phyloP scores from a whole-genome alignment of 306 rosid species.

The Macrotyloma uniflorum region DNA sequence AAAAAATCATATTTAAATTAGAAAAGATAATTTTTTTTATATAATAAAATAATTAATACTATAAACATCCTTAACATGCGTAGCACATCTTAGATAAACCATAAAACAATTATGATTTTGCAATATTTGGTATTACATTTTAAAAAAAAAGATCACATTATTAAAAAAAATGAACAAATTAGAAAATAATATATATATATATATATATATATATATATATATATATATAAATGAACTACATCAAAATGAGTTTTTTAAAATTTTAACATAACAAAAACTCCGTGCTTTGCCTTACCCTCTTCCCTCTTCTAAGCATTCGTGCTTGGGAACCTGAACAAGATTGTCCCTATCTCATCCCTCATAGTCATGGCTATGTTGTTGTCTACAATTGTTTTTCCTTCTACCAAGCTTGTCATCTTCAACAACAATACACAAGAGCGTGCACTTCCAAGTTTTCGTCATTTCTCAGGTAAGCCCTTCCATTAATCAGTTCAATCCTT shows the following conservation, averaged over 20 bases:
- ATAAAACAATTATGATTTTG: no score
- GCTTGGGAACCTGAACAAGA: not conserved
- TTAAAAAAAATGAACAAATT: no score
- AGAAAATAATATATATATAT: no score
- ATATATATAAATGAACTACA: no score
- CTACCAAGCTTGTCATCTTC: constrained; percentile 47
- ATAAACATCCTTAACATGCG: no score
- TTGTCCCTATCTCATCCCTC: not conserved
- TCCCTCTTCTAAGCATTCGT: not conserved
- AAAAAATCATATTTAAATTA: no score
- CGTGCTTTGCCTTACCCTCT: not conserved
- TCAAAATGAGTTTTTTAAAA: not conserved
- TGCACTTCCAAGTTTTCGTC: constrained; percentile 27
- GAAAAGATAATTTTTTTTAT: no score
- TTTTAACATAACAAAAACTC: not conserved
- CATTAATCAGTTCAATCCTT: not conserved
- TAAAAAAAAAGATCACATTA: no score
- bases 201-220: no score
- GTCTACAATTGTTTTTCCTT: constrained; percentile 48
- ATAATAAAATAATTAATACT: no score
- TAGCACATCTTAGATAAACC: no score
- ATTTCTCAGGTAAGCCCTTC: constrained; percentile 50
- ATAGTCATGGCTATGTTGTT: constrained; percentile 55
- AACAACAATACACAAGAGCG: constrained; percentile 27
- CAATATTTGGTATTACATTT: no score